Evolutionary conservation across 192 early-diverging fungal species (phyloP).

Genomic region (Funneliformis geosporum): DNA sequence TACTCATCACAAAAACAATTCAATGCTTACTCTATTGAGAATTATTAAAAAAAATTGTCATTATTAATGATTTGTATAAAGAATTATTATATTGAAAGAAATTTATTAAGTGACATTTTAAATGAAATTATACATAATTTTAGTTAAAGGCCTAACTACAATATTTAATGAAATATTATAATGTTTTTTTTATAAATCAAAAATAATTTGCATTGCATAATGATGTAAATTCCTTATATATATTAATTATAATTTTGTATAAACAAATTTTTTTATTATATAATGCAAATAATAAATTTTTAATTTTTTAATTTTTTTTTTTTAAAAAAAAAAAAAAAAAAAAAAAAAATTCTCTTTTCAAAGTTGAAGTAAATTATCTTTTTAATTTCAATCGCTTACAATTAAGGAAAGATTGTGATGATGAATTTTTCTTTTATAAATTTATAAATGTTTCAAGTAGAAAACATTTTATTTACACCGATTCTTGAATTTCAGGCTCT

Average conservation of each 20-base stretch:
- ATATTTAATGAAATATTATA: no score
- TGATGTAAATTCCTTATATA: no score
- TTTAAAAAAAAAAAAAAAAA: no score
- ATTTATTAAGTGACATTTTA: background rate
- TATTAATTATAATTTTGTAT: background rate
- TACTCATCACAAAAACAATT: background rate
- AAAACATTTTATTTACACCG: constrained; percentile 1
- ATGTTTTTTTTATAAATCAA: no score
- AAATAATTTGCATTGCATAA: no score
- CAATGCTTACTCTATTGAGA: background rate
- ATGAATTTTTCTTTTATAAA: no score
- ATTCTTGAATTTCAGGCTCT: constrained; percentile 70
- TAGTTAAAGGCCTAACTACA: no score
- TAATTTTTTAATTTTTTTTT: no score
- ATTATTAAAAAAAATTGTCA: background rate
- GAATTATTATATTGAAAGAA: background rate
- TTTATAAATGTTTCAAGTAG: background rate
- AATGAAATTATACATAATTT: background rate
- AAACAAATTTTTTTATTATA: background rate
- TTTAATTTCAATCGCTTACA: no score
- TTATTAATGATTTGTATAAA: background rate
- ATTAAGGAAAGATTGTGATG: no score
- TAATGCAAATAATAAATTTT: background rate
- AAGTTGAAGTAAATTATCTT: no score
- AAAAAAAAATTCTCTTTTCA: no score